phyloP scores from a whole-genome alignment of 1,284 basidiomycete species.

The Boletus semigastroideus region DNA sequence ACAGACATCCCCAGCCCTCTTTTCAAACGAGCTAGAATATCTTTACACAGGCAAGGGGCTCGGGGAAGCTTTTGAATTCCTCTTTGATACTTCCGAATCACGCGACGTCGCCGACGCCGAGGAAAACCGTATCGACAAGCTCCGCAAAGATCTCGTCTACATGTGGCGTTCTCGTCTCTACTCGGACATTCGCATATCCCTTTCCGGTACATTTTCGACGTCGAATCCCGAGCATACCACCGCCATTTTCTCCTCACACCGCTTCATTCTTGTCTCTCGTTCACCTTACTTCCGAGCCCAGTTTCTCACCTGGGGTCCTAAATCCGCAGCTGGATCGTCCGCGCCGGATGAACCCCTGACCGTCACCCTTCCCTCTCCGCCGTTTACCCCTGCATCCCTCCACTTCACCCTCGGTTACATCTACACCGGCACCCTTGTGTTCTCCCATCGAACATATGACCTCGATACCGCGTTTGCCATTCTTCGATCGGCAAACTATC shows the following conservation, averaged over 20 bases:
- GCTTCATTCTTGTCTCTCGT: constrained; percentile 88
- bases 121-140: constrained; percentile 79
- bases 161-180: constrained; percentile 96
- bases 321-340: constrained; percentile 21
- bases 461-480: constrained; percentile 90
- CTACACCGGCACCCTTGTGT: constrained; percentile 92
- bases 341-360: constrained; percentile 47
- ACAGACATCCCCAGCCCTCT: constrained; percentile 71
- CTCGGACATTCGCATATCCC: constrained; percentile 82
- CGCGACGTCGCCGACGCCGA: constrained; percentile 48
- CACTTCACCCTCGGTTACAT: constrained; percentile 95
- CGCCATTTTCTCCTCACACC: constrained; percentile 87
- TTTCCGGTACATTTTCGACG: constrained; percentile 63
- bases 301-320: constrained; percentile 57
- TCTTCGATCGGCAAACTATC: constrained; percentile 81
- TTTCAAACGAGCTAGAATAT: constrained; percentile 86
- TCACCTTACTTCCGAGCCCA: constrained; percentile 85
- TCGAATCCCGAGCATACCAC: constrained; percentile 66
- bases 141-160: constrained; percentile 88
- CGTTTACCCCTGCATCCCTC: constrained; percentile 91
- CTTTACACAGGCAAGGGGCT: constrained; percentile 88
- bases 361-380: constrained; percentile 82
- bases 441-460: constrained; percentile 92
- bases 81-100: constrained; percentile 71
- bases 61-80: constrained; percentile 86